Base-by-base conservation (phyloP, 2,329 filamentous ascomycete species). In the Didymella glomerata region DNA sequence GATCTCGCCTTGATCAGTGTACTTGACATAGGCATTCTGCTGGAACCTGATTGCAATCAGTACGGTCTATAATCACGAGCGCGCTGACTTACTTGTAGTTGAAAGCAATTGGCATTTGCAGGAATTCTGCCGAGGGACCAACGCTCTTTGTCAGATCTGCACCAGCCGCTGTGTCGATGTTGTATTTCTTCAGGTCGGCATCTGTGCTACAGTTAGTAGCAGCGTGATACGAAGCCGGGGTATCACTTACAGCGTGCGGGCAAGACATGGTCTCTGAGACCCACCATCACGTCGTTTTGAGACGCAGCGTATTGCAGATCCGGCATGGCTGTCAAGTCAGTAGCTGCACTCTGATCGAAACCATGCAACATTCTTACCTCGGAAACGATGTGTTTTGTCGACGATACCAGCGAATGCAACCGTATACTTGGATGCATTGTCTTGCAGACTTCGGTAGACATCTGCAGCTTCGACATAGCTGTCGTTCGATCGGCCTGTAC, bases 221-320 rank as follows among this genome's bases (percentile, higher is more conserved):
- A 57, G 7, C 32, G 9, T 10, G n/a, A 34, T 18, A 41, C 3
- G 4, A 1, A 4, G 20, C 30, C 2, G 6, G 5, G 32, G n/a
- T 3, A 27, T 30, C 24, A 77, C 77, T 68, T 80, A 91, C 91
- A 88, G 63, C 91, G 84, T 62, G 90, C 88, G 2, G 89, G 85
- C 7, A 95, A 78, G 25, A 96, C 82, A 54, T 89, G 86, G 2
- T 93, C 83, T 51, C 86, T 84, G 57, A 97, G 87, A 59, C 88
- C 86, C 30, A 84, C 83, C 69, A 93, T 87, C 74, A 96, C 91
- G 0, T 85, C 80, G 45, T 89, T 89, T 34, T 85, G 83, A 14
- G 83, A 83, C 49, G 90, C 88, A 22, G 91, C 87, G 77, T 89
- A 94, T 70, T 96, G 92, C 71, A 96, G 96, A 77, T 98, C 94